Evolutionary conservation across 139 green algal species (phyloP), one percentile per base, ranked within the genome.

Genomic region (Gonium pectorale): DNA sequence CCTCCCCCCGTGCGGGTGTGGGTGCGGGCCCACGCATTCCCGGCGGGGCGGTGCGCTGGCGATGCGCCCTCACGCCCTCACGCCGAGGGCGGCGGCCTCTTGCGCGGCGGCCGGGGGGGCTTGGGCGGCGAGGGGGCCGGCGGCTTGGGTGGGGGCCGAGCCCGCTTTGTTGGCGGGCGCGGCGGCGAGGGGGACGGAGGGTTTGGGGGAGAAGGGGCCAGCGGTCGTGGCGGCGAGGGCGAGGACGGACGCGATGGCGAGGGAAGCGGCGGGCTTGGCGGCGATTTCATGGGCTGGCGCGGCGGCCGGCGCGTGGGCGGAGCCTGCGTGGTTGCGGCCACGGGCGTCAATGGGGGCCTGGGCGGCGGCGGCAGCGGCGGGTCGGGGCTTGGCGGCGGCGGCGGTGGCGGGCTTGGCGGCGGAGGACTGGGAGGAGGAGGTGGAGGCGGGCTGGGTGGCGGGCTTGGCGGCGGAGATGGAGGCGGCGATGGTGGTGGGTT

Each of bases 331-430:
- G 67, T 38, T 35, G 67, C n/a, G n/a, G n/a, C n/a, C n/a, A n/a
- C 13, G 1, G 37, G 66, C 3, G 66, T 3, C 38, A 35, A 35
- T 5, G 33, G 38, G 21, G 66, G 66, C 26, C 66, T 72, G 46
- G 66, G 66, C 27, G 66, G 67, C 19, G 24, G 40, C 37, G 40
- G 67, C 40, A 40, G 67, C 67, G 37, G 38, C 40, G n/a, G n/a
- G n/a, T n/a, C n/a, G n/a, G 67, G 67, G 67, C 67, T 74, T 38
- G 67, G 67, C 37, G 67, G 38, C 40, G 67, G 67, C 40, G 40
- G 40, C 33, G 67, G 67, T 33, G 67, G 33, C 56, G 56, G 56
- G 22, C 56, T 64, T 24, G 67, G 67, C 27, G 67, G 67, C 5
- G 17, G 40, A 21, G 67, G 38, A 2, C 40, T 19, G 11, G 67